Conservation (phyloP, 352 stramenopile genomes). For the Phytophthora foliorum region DNA sequence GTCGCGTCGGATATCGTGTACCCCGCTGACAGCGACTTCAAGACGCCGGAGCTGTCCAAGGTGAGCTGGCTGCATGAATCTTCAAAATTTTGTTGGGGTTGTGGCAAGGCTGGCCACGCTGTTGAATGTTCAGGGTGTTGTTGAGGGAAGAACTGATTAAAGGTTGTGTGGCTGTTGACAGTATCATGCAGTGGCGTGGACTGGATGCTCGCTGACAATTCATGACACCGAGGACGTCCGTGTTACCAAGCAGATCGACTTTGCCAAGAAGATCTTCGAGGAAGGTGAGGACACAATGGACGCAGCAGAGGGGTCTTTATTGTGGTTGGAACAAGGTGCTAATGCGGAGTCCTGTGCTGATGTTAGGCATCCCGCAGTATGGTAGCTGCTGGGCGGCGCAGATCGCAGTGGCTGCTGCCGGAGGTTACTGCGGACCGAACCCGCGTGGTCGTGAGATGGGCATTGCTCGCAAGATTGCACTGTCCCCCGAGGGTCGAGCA, state of each 20-base stretch:
- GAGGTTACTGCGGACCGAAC: slow-evolving; percentile 73
- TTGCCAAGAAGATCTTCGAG: slow-evolving; percentile 74
- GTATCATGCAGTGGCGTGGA: slow-evolving; percentile 86
- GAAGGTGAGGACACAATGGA: slow-evolving; percentile 40
- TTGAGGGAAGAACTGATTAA: neutral
- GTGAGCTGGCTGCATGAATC: slow-evolving; percentile 29
- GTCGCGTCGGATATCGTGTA: slow-evolving; percentile 69
- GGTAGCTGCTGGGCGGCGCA: slow-evolving; percentile 87
- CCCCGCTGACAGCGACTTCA: slow-evolving; percentile 73
- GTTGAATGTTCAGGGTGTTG: neutral
- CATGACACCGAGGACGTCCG: slow-evolving; percentile 63
- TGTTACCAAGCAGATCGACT: slow-evolving; percentile 80
- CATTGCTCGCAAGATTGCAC: slow-evolving; percentile 78
- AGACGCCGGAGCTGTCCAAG: slow-evolving; percentile 64
- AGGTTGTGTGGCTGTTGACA: slow-evolving; percentile 17
- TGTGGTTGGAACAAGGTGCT: neutral
- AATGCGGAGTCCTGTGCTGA: slow-evolving; percentile 1
- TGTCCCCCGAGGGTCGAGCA: slow-evolving; percentile 75
- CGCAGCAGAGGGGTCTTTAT: neutral
- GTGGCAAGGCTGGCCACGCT: slow-evolving; percentile 7
- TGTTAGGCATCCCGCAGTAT: slow-evolving; percentile 73
- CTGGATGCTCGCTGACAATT: slow-evolving; percentile 80
- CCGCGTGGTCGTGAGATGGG: slow-evolving; percentile 80
- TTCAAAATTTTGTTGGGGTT: neutral
- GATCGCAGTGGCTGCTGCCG: slow-evolving; percentile 76